Evolutionary conservation across 2,329 filamentous ascomycete species (phyloP).

Genomic region (Botrytis paeoniae): DNA sequence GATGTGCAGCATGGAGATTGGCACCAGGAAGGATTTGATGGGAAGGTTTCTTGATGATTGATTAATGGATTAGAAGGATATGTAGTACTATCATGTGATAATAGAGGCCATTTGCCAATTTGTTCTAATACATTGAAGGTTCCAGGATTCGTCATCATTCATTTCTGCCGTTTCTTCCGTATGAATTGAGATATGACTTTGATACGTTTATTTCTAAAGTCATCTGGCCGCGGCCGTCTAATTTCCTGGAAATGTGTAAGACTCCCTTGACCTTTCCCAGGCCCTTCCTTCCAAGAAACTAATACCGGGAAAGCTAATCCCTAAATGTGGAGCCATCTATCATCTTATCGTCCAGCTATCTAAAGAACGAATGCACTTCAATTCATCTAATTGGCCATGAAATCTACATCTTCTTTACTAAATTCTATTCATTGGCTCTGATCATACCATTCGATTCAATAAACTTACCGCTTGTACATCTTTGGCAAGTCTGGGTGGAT

Average conservation of each 20-base stretch:
- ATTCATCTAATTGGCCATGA: background rate
- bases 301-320: conserved; percentile 6
- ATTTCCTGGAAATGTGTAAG: background rate
- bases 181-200: background rate
- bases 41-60: conserved; percentile 30
- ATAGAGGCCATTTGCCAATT: conserved; percentile 23
- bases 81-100: conserved; percentile 33
- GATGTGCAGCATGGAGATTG: conserved; percentile 51
- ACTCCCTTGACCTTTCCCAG: background rate
- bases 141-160: conserved; percentile 1
- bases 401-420: background rate
- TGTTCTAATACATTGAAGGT: conserved; percentile 6
- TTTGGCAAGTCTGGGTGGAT: background rate
- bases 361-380: background rate
- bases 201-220: background rate
- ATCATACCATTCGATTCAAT: background rate
- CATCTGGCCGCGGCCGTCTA: background rate
- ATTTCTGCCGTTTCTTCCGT: background rate
- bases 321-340: conserved; percentile 7
- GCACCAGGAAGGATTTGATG: conserved; percentile 52
- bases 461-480: conserved; percentile 4
- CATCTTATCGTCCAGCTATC: background rate
- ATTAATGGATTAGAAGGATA: background rate
- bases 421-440: background rate
- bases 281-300: background rate